Evolutionary conservation across 768 basidiomycete species (phyloP).

Genomic region (Russula abietina): DNA sequence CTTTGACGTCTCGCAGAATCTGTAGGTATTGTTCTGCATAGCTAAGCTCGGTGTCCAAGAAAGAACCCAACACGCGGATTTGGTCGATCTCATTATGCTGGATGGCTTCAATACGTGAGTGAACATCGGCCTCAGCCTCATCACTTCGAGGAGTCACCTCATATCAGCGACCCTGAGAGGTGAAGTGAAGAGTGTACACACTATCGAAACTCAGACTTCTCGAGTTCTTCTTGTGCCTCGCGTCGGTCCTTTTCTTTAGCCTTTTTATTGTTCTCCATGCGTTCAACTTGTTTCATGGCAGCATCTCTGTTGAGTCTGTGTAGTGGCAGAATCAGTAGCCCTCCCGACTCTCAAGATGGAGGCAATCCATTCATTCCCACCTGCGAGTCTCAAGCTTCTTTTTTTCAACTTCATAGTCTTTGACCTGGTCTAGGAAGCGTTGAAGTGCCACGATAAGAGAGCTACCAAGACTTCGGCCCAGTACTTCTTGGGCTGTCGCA

Average conservation of each 20-base stretch:
- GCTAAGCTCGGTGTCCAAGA: slow-evolving; percentile 69
- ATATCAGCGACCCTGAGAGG: background rate
- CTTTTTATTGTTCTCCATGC: slow-evolving; percentile 66
- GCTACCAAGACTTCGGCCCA: slow-evolving; percentile 63
- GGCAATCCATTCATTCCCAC: slow-evolving; percentile 36
- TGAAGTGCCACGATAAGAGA: slow-evolving; percentile 66
- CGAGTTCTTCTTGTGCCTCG: slow-evolving; percentile 79
- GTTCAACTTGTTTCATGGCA: slow-evolving; percentile 62
- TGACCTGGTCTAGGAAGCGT: slow-evolving; percentile 64
- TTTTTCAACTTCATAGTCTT: slow-evolving; percentile 70
- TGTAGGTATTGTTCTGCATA: slow-evolving; percentile 69
- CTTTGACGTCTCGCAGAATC: slow-evolving; percentile 63
- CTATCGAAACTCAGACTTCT: slow-evolving; percentile 59
- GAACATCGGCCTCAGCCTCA: slow-evolving; percentile 79
- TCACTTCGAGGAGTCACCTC: slow-evolving; percentile 45
- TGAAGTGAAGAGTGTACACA: slow-evolving; percentile 20
- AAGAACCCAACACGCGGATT: slow-evolving; percentile 58
- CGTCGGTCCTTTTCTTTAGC: slow-evolving; percentile 67
- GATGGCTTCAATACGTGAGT: slow-evolving; percentile 69
- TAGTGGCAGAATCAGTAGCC: background rate
- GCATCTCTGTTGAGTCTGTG: slow-evolving; percentile 72
- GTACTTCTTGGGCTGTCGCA: slow-evolving; percentile 80
- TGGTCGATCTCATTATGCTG: slow-evolving; percentile 75
- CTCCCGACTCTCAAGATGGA: background rate
- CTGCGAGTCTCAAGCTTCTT: slow-evolving; percentile 87